Base-by-base conservation (phyloP, 139 green algal species). In the Pseudopediastrum boryanum region DNA sequence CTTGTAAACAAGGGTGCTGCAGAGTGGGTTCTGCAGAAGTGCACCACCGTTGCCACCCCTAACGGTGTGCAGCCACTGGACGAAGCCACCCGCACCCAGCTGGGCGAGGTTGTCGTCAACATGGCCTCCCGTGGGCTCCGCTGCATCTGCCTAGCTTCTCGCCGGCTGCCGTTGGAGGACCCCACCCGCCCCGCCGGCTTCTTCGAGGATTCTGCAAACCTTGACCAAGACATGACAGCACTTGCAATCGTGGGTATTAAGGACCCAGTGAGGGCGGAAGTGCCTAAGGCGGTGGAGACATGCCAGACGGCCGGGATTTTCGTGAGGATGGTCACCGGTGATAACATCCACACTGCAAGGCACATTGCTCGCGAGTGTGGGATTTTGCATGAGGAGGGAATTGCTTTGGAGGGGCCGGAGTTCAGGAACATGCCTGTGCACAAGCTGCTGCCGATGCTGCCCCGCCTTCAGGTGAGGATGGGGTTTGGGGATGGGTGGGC, bases 321-420 rank as follows among this genome's bases (percentile, higher is more conserved):
- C 1, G 96, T 99, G 79, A 94, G 95, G 80, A 99, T 99, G 96
- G 96, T 99, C 31, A 99, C 96, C 8, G 96, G 96, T 16, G 96
- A 99, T 88, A 99, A 99, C 90, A 92, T 98, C 38, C 86, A 96
- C 86, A 99, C 96, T 4, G 96, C 96, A 7, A 86, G 91, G 66
- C 94, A 98, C 86, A 99, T 99, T 27, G 96, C 96, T 4, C 87
- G 88, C 46, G 96, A 99, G 86, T 98, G 95, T 84, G 94, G 93
- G 83, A 99, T 99, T 73, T 86, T 98, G 31, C 91, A 85, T 0
- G 77, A 89, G 2, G 74, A 75, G 48, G 85, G 85, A 21, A 76
- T 77, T 39, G 93, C 92, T 0, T 87, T 99, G 78, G 96, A 98
- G 81, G 96, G 95, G 4, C 92, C 93, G 35, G 80, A 86, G 42